Conservation (phyloP, 306 rosid species). For the Mimosa bimucronata region DNA sequence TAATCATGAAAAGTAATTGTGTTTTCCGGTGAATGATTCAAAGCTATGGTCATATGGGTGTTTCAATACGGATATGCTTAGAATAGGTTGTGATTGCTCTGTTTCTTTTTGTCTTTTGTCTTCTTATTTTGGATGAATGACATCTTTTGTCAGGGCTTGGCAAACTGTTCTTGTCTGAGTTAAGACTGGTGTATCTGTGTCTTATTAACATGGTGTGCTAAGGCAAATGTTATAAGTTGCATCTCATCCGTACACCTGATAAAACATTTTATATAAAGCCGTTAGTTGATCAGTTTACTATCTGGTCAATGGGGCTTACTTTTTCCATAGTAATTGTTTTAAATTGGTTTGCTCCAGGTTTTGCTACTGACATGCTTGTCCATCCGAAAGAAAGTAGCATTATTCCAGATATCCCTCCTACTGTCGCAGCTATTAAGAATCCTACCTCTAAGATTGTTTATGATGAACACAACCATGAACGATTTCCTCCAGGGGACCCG, state of each 20-base stretch:
- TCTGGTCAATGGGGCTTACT: background rate
- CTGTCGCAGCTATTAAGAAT: conserved; percentile 63
- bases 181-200: background rate
- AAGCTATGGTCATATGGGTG: background rate
- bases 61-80: background rate
- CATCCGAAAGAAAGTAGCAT: conserved; percentile 48
- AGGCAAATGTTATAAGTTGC: background rate
- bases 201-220: background rate
- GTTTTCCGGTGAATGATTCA: background rate
- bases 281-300: background rate
- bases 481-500: conserved; percentile 76
- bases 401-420: conserved; percentile 56
- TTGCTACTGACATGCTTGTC: conserved; percentile 51
- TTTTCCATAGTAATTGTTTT: conserved; percentile 15
- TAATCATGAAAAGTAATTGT: background rate
- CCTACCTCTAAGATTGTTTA: conserved; percentile 72
- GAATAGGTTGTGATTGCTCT: background rate
- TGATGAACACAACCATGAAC: conserved; percentile 70
- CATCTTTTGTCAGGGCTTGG: background rate
- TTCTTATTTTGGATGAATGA: background rate
- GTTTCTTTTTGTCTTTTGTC: background rate
- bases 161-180: background rate
- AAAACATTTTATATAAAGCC: background rate
- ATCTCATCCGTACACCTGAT: background rate
- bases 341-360: conserved; percentile 48